Base-by-base conservation (phyloP, 352 stramenopile genomes). In the Globisporangium heterothallicum region DNA sequence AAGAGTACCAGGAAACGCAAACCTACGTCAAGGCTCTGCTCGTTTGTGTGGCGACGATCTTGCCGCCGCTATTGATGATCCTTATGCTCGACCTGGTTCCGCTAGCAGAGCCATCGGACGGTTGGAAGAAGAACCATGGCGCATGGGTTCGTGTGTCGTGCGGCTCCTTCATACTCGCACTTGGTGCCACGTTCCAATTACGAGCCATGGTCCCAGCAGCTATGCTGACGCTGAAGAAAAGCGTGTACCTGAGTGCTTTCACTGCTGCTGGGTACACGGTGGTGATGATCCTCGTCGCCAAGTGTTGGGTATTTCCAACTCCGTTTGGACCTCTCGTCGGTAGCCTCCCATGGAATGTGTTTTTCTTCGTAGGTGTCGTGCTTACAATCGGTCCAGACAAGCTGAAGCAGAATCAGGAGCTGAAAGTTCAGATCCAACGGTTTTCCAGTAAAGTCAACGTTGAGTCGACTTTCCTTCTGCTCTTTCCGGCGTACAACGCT, bases 281-380 rank as follows among this genome's bases (percentile, higher is more conserved):
- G 32, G 32, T 10, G n/a, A 38, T 10, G n/a, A 29, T 81, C 0
- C 25, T 73, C 0, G 13, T 74, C 29, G 63, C 58, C 3, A 49
- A 49, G 1, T 26, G 48, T 2, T 78, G 71, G 71, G 51, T 64
- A 0, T 82, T 74, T 26, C 71, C 66, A 0, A 63, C 74, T 9
- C 68, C 71, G 12, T 81, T 78, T 34, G 44, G 63, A 1, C 46
- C 66, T 0, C 53, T 66, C 2, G n/a, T 68, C 0, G 56, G 54
- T 1, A 44, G 55, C 0, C 59, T 56, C 4, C 19, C 62, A 0
- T 53, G 68, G 42, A 35, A 63, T 18, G 19, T 32, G 27, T 55
- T 66, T 10, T 64, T 58, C 42, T 24, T 57, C 0, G n/a, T 59
- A 1, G 18, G 42, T 0, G 51, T 35, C 7, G 22, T 27, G 3